These are phyloP conservation scores for Letharia columbiana DNA, from an alignment of 495 filamentous ascomycete species.

Conservation along the genomic window DNA sequence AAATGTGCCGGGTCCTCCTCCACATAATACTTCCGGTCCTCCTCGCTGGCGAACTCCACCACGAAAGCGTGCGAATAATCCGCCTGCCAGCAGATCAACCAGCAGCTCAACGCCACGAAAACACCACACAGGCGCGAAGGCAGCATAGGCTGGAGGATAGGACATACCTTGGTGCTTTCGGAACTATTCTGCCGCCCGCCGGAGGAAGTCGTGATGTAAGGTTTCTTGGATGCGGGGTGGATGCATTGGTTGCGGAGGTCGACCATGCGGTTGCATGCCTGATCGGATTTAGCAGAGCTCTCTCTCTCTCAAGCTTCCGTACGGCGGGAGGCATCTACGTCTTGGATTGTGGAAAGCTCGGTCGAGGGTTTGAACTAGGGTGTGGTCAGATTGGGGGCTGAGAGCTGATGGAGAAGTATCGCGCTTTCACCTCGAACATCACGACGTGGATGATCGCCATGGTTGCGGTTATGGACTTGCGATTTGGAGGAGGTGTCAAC, in stretches of 20 bases:
- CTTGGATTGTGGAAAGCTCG: neutral
- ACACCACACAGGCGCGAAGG: neutral
- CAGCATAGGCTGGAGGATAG: neutral
- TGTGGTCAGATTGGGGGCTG: neutral
- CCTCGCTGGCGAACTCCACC: conserved; percentile 47
- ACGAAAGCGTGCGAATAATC: conserved; percentile 52
- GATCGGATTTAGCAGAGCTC: neutral
- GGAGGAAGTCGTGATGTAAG: conserved; percentile 48
- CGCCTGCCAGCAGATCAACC: neutral
- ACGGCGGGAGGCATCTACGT: neutral
- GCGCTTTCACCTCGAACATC: conserved; percentile 12
- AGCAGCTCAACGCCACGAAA: neutral
- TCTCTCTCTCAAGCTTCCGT: neutral
- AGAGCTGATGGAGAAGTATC: neutral
- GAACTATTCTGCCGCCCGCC: conserved; percentile 53
- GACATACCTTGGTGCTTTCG: conserved; percentile 48
- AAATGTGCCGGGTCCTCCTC: conserved; percentile 42
- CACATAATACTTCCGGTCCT: conserved; percentile 51
- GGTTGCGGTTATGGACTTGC: neutral
- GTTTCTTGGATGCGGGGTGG: conserved; percentile 34
- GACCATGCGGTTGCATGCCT: conserved; percentile 37
- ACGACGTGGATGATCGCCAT: conserved; percentile 20
- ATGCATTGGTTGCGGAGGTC: conserved; percentile 32
- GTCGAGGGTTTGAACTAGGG: conserved; percentile 11
- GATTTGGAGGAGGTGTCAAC: neutral